Conservation (phyloP, 2,329 filamentous ascomycete species). For the Sclerotinia subarctica region DNA sequence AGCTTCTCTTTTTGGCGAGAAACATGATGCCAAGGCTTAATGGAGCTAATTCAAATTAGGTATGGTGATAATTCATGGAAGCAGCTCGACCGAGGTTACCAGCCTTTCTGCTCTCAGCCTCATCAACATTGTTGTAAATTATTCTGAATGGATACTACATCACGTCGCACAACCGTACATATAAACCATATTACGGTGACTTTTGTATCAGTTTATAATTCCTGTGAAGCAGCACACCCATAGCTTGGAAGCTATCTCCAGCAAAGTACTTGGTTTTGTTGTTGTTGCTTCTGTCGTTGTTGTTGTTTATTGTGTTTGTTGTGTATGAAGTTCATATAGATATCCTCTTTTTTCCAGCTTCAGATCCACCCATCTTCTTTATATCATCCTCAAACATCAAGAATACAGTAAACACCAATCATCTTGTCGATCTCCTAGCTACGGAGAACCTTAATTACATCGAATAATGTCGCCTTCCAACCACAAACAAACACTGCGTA, state of each 20-base stretch:
- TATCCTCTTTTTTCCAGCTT: neutral
- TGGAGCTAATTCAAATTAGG: neutral
- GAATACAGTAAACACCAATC: neutral
- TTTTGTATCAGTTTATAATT: neutral
- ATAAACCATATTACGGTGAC: neutral
- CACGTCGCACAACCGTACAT: neutral
- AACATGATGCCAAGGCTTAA: neutral
- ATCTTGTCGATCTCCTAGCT: neutral
- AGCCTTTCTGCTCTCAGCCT: slow-evolving; percentile 11
- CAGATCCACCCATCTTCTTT: slow-evolving; percentile 3
- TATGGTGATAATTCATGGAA: neutral
- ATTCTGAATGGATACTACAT: slow-evolving; percentile 3
- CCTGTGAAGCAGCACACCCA: neutral
- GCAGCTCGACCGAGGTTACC: slow-evolving; percentile 4
- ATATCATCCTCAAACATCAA: neutral
- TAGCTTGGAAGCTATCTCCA: neutral
- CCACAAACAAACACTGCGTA: slow-evolving; percentile 18
- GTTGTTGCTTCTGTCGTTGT: neutral
- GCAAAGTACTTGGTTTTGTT: neutral
- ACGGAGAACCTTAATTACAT: neutral
- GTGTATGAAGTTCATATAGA: neutral
- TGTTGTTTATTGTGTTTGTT: neutral
- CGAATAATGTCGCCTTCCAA: slow-evolving; percentile 12
- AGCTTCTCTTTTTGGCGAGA: slow-evolving; percentile 6
- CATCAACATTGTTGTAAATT: neutral